Conservation (phyloP, 2,329 filamentous ascomycete genomes). For the Conoideocrella luteorostrata region DNA sequence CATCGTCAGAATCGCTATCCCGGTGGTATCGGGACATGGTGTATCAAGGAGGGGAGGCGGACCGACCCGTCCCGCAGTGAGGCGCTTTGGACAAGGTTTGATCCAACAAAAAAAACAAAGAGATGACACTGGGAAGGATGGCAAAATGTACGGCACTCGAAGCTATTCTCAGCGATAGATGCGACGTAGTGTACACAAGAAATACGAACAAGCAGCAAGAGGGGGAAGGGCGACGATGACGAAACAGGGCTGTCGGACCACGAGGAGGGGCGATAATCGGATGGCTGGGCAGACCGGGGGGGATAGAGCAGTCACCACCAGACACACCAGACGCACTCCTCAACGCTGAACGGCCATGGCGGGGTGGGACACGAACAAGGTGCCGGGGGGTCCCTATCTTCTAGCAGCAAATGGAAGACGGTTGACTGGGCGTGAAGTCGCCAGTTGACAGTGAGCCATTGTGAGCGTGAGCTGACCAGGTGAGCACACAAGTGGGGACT, state of each 20-base stretch:
- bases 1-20: slow-evolving; percentile 35
- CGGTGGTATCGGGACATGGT: slow-evolving; percentile 28
- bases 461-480: slow-evolving; percentile 2
- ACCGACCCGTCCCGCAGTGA: slow-evolving; percentile 9
- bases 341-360: no score
- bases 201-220: not conserved
- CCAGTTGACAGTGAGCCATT: not conserved
- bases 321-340: no score
- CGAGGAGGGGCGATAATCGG: not conserved
- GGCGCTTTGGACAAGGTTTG: slow-evolving; percentile 8
- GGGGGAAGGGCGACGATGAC: slow-evolving; percentile 6
- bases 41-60: slow-evolving; percentile 14
- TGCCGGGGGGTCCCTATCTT: no score
- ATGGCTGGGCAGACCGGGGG: not conserved
- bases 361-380: no score
- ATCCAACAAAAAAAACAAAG: slow-evolving; percentile 2
- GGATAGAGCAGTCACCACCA: no score
- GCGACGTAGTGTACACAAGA: not conserved
- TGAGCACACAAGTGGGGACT: slow-evolving; percentile 1
- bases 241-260: slow-evolving; percentile 7
- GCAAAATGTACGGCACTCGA: not conserved
- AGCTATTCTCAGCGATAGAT: not conserved
- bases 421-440: not conserved
- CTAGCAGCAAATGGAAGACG: not conserved
- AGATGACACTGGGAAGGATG: not conserved